Base-by-base conservation (phyloP, 1,284 basidiomycete genomes). In the Fomitopsis pinicola region DNA sequence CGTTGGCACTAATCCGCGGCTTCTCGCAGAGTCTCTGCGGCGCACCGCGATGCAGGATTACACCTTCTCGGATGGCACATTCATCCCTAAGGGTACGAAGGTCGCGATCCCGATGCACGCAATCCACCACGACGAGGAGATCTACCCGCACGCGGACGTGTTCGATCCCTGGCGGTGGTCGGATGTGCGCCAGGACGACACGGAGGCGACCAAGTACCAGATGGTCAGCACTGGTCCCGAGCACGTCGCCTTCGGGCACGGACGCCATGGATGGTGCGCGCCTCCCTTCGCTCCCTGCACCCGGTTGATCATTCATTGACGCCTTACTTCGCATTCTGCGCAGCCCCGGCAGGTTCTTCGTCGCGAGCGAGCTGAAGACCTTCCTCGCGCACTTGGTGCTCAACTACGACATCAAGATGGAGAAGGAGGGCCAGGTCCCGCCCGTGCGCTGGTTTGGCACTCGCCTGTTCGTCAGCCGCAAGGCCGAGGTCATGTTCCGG, bases 21-120 rank as follows among this genome's bases (percentile, higher is more conserved):
- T 35, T 30, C 14, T n/a, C 12, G 14, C 59, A 80, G 78, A 71
- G 17, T 66, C 71, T 5, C 62, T 76, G 55, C 57, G 63, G 19
- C 76, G 79, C 61, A 70, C 71, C 59, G 75, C 74, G 22, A 66
- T 78, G 68, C 66, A 70, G 42, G 72, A 76, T 30, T 75, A 77
- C 59, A 73, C 70, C 4, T 78, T 82, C 62, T 75, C 76, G 12
- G 73, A 81, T 48, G 80, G 80, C 17, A 76, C 76, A 14, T 71
- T 64, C 10, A 66, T 82, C 62, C 76, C 78, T 7, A 66, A 68
- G n/a, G 79, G 78, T 70, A 72, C 36, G 66, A 72, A 35, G 61
- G 79, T 55, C 69, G 69, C 15, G 68, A 70, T 15, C 72, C 75
- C 60, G 35, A 38, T 42, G 42, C 19, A 52, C 15, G 50, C 63